A percentile compares a stretch with the other conserved stretches of the same genome.
Evolutionary conservation across 1,284 basidiomycete species (phyloP).

Genomic region (Calocybe gambosa): DNA sequence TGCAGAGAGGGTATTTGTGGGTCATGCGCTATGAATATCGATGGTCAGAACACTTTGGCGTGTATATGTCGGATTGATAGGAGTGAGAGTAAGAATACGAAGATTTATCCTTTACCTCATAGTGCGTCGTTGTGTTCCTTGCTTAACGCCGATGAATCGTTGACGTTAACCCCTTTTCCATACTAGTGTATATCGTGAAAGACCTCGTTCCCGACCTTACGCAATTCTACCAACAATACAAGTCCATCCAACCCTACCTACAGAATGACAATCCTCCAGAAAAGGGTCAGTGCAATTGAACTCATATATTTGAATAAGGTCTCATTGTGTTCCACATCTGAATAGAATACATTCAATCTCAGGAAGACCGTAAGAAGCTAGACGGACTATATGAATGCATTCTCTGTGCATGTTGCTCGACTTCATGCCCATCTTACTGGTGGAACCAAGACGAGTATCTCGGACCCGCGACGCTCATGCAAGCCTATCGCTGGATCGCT

Average conservation of each 20-base stretch:
- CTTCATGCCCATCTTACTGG: constrained; percentile 95
- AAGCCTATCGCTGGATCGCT: constrained; percentile 96
- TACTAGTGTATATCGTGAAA: constrained; percentile 98
- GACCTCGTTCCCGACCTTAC: constrained; percentile 91
- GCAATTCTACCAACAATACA: constrained; percentile 99
- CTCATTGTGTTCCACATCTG: neutral
- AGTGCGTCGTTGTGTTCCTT: constrained; percentile 50
- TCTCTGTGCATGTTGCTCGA: constrained; percentile 93
- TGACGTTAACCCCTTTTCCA: neutral
- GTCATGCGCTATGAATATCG: constrained; percentile 98
- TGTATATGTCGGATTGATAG: constrained; percentile 96
- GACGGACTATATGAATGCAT: constrained; percentile 98
- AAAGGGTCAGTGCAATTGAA: constrained; percentile 33
- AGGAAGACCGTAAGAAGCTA: constrained; percentile 90
- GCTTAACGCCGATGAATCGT: neutral
- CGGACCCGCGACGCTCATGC: constrained; percentile 94
- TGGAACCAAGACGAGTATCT: constrained; percentile 99
- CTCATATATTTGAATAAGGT: neutral
- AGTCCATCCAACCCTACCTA: constrained; percentile 94
- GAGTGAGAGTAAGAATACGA: constrained; percentile 63
- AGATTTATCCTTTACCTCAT: constrained; percentile 98
- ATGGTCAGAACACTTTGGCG: constrained; percentile 96
- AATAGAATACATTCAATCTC: constrained; percentile 85
- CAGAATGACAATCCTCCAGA: constrained; percentile 89
- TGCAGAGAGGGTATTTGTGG: constrained; percentile 99